These are phyloP conservation scores for Massarina eburnea DNA, from an alignment of 2,329 filamentous ascomycete species.

Conservation along the genomic window DNA sequence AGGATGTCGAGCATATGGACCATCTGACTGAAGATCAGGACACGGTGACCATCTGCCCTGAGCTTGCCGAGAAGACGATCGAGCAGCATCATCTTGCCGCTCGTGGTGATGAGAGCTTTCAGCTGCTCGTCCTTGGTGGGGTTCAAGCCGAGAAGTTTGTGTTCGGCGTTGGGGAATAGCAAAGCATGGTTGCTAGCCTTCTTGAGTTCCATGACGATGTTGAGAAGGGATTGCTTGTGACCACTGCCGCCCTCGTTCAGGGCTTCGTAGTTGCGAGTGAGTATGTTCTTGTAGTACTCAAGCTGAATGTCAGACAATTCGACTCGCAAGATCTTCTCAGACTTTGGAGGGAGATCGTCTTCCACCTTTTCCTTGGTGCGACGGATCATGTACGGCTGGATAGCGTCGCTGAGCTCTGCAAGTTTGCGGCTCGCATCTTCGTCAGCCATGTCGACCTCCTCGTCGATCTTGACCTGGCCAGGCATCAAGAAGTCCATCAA, in stretches of 20 bases:
- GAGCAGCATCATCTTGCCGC: slow-evolving; percentile 99
- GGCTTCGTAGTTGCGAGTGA: slow-evolving; percentile 93
- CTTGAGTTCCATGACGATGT: slow-evolving; percentile 99
- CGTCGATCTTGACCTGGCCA: slow-evolving; percentile 81
- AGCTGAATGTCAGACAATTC: slow-evolving; percentile 95
- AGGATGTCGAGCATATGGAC: slow-evolving; percentile 98
- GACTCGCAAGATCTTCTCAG: slow-evolving; percentile 97
- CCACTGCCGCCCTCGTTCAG: slow-evolving; percentile 87
- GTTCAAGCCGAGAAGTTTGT: slow-evolving; percentile 80
- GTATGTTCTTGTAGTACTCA: slow-evolving; percentile 98
- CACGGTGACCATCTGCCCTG: slow-evolving; percentile 89
- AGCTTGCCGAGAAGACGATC: slow-evolving; percentile 94
- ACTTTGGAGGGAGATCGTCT: slow-evolving; percentile 93
- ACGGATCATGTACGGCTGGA: slow-evolving; percentile 91
- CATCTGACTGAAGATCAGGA: slow-evolving; percentile 99
- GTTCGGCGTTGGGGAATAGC: slow-evolving; percentile 94
- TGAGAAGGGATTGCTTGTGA: slow-evolving; percentile 91
- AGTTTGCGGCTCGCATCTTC: slow-evolving; percentile 85
- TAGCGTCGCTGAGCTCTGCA: slow-evolving; percentile 78
- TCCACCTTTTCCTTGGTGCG: slow-evolving; percentile 97
- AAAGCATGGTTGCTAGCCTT: slow-evolving; percentile 99
- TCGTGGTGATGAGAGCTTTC: slow-evolving; percentile 91
- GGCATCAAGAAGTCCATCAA: slow-evolving; percentile 96
- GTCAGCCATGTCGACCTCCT: slow-evolving; percentile 81
- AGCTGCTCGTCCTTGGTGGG: slow-evolving; percentile 84